Evolutionary conservation across 192 early-diverging fungal species (phyloP), one percentile per base, ranked within the genome.

Genomic region (Linnemannia zychae): DNA sequence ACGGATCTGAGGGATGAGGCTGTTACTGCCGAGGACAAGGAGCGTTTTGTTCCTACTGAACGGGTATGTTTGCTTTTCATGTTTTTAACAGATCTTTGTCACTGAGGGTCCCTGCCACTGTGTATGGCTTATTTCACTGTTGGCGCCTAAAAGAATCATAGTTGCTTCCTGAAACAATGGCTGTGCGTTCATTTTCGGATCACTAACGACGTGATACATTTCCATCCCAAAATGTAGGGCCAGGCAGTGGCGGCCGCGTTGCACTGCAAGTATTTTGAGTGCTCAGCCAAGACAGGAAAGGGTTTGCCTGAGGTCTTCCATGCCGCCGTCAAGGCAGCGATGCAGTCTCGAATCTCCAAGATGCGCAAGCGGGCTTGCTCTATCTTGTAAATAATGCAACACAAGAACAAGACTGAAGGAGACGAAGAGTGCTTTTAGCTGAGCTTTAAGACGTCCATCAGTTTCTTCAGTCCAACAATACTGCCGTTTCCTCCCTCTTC

Each of bases 261-360:
- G 52, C 81, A 88, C 31, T 84, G 88, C 75, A 89, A 88, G 36
- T 89, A 91, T 52, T 89, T 84, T 77, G 90, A 91, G 46, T 91
- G 90, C 67, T 90, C 89, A 67, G 90, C 90, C n/a, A 90, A 82
- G 73, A 74, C 76, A 15, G 85, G 88, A 16, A 81, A 79, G 48
- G 86, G 84, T 36, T 77, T 91, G 3, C 81, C 81, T 47, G 89
- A 88, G 34, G 90, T 91, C 31, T 90, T 91, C 57, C 71, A 84
- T n/a, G 86, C 88, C 34, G 90, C 90, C 33, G 74, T 87, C 49
- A 87, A 88, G 53, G 77, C 81, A 15, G 82, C 89, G 1, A 83
- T 90, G 80, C 75, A 84, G n/a, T 81, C 88, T 18, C 77, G 82
- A 22, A 82, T 89, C 48, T 82, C 81, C 53, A 80, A 80, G 40